Evolutionary conservation across 805 yeast species (phyloP).

Genomic region (Wickerhamiella kazuoi): DNA sequence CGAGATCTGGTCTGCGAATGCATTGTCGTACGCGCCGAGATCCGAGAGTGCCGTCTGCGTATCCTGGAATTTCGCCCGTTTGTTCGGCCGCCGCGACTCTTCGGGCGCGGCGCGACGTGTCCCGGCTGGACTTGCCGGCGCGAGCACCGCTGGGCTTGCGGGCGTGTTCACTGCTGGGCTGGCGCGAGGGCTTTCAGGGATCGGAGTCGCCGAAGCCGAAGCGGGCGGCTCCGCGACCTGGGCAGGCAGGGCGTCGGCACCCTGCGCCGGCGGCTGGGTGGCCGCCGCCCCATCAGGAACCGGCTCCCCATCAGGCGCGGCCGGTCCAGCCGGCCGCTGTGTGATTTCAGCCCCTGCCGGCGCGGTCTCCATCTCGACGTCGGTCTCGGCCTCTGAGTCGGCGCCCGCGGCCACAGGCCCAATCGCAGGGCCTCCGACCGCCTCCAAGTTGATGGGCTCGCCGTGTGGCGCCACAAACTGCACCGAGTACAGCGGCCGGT

Average conservation of each 20-base stretch:
- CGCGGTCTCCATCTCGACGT: background rate
- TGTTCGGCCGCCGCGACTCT: background rate
- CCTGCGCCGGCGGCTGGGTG: no score
- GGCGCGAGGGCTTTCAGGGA: background rate
- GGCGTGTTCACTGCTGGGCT: no score
- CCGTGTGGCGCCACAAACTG: conserved; percentile 6
- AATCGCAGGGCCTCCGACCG: background rate
- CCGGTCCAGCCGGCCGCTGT: no score
- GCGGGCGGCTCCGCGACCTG: background rate
- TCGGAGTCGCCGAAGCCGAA: background rate
- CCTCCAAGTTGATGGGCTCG: conserved; percentile 1
- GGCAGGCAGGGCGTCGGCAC: background rate
- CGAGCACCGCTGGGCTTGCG: no score
- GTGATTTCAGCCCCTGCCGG: no score
- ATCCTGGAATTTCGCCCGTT: conserved; percentile 1
- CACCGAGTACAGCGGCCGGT: conserved; percentile 1
- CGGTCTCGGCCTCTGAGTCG: conserved; percentile 1
- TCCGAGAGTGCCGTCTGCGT: background rate
- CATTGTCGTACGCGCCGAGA: conserved; percentile 1
- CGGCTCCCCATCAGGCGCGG: no score
- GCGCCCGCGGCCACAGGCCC: background rate
- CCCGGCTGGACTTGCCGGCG: no score
- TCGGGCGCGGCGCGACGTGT: background rate
- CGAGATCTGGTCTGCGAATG: conserved; percentile 3
- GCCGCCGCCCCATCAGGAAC: no score